Conservation (phyloP, 2,329 filamentous ascomycete genomes). For the Verticillium longisporum region DNA sequence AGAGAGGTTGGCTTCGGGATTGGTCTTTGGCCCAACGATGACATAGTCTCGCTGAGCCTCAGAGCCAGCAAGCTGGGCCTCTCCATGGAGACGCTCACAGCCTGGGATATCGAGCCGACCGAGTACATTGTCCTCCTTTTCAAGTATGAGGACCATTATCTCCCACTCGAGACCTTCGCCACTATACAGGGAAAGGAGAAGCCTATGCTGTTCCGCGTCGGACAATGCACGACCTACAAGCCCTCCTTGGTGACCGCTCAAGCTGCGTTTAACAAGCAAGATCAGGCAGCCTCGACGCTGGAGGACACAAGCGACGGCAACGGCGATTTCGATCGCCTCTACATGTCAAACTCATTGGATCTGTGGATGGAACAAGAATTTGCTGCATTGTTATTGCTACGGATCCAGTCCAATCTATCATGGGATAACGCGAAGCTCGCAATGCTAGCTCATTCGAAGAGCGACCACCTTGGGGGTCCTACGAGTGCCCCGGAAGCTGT, state of each 20-base stretch:
- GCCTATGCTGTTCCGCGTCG: conserved; percentile 53
- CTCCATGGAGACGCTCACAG: conserved; percentile 65
- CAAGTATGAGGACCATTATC: conserved; percentile 56
- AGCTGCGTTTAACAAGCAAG: conserved; percentile 33
- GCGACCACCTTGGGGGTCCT: neutral
- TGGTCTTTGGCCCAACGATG: conserved; percentile 49
- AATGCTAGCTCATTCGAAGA: neutral
- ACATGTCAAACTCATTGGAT: conserved; percentile 67
- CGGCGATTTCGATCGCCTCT: conserved; percentile 44
- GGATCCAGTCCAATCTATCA: neutral
- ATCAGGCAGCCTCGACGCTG: neutral
- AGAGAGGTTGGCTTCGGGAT: conserved; percentile 64
- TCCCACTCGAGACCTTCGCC: conserved; percentile 46
- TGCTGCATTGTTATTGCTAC: conserved; percentile 52
- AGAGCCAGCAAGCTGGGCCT: conserved; percentile 64
- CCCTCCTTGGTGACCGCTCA: conserved; percentile 51
- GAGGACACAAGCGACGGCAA: neutral
- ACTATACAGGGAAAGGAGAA: conserved; percentile 22
- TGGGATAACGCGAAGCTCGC: conserved; percentile 7
- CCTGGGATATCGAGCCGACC: conserved; percentile 62
- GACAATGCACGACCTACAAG: conserved; percentile 66
- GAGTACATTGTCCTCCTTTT: conserved; percentile 73
- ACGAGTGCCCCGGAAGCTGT: neutral
- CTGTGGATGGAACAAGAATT: conserved; percentile 62
- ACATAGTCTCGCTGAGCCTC: conserved; percentile 59